Evolutionary conservation across 1,284 basidiomycete genomes (phyloP).

Genomic region (Sporisorium iseilematis-ciliati): DNA sequence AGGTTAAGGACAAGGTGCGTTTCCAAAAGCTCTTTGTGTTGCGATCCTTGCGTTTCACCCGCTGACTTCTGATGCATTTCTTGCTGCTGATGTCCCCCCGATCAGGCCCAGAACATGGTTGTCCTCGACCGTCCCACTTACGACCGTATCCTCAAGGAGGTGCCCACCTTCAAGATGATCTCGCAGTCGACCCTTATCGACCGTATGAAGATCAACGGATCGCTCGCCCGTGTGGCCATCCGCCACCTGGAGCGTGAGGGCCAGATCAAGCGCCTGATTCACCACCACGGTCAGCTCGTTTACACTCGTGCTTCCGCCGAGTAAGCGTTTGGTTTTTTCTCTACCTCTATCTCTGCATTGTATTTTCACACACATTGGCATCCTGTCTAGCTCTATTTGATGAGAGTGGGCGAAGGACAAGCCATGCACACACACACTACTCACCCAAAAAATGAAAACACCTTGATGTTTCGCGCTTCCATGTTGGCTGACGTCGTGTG

Average conservation of each 20-base stretch:
- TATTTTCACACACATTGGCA: background rate
- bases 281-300: conserved; percentile 92
- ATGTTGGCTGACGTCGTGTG: background rate
- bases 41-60: background rate
- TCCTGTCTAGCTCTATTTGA: no score
- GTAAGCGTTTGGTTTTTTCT: conserved; percentile 22
- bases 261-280: conserved; percentile 94
- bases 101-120: conserved; percentile 80
- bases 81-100: background rate
- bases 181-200: conserved; percentile 90
- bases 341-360: background rate
- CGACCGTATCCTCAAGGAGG: conserved; percentile 99
- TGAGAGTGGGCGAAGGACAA: no score
- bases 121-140: conserved; percentile 78
- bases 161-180: conserved; percentile 99
- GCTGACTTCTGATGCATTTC: background rate
- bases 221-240: conserved; percentile 92
- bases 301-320: conserved; percentile 74
- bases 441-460: conserved; percentile 10
- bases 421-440: conserved; percentile 9
- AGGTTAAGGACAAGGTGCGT: conserved; percentile 94
- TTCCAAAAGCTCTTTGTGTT: background rate
- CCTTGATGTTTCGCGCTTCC: conserved; percentile 6
- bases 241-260: conserved; percentile 93
- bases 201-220: conserved; percentile 95